Conservation (phyloP, 306 rosid genomes). For the Pterocarpus santalinus region DNA sequence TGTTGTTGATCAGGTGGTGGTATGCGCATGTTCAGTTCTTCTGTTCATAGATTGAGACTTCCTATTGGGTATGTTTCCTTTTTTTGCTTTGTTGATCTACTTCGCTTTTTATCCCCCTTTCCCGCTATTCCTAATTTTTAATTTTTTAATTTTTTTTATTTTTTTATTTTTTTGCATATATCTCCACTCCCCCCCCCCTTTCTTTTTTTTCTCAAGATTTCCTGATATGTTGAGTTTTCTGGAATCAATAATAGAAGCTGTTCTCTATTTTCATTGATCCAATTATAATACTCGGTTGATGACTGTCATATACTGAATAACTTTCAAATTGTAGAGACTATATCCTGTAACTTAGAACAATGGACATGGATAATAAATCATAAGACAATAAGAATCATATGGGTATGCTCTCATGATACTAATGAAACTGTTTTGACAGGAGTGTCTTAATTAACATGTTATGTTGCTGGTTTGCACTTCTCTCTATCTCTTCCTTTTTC, state of each 20-base stretch:
- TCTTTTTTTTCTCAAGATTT: no score
- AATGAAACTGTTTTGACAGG: neutral
- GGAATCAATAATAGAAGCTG: neutral
- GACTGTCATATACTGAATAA: neutral
- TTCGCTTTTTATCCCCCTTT: neutral
- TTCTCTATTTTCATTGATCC: slow-evolving; percentile 23
- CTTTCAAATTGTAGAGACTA: neutral
- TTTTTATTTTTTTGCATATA: neutral
- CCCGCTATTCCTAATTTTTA: neutral
- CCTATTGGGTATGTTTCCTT: slow-evolving; percentile 57
- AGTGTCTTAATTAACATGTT: neutral
- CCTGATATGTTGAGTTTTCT: neutral
- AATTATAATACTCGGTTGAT: slow-evolving; percentile 1
- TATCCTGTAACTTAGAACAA: neutral
- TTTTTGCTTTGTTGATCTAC: neutral
- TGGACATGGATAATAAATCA: neutral
- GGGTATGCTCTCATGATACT: neutral
- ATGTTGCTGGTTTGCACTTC: slow-evolving; percentile 8
- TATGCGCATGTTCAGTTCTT: slow-evolving; percentile 46
- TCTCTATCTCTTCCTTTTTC: neutral
- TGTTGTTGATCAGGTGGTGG: slow-evolving; percentile 35
- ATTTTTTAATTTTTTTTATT: no score
- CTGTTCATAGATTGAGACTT: slow-evolving; percentile 52
- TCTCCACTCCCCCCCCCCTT: neutral
- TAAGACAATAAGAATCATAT: neutral